A percentile compares a stretch with the other conserved stretches of the same genome.
Conservation (phyloP, 805 yeast genomes). For the Vanderwaltozyma verrucispora region DNA sequence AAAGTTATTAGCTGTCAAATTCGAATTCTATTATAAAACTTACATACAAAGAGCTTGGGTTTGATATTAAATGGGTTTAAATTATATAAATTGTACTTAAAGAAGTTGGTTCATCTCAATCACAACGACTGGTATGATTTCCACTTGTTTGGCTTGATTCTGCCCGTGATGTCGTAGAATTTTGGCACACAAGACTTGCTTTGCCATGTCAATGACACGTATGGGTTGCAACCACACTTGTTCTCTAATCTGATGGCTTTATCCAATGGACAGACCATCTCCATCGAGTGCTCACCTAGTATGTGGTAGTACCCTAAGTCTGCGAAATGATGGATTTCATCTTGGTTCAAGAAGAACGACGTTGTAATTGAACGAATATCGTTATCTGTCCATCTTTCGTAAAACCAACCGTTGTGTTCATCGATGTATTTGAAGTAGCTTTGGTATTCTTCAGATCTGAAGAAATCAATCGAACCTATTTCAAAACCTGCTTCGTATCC, state of each 20-base stretch:
- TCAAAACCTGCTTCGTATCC: conserved; percentile 88
- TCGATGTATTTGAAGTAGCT: conserved; percentile 56
- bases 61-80: background rate
- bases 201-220: conserved; percentile 1
- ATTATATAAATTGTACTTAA: too few species aligned
- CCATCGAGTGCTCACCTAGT: conserved; percentile 44
- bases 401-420: conserved; percentile 65
- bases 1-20: too few species aligned
- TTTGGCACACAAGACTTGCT: conserved; percentile 2
- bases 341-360: conserved; percentile 55
- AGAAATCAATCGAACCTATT: conserved; percentile 75
- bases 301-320: conserved; percentile 67
- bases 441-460: conserved; percentile 52
- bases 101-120: too few species aligned
- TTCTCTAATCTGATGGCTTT: conserved; percentile 2
- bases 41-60: background rate
- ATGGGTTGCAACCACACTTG: conserved; percentile 4
- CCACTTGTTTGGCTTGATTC: conserved; percentile 2
- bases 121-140: background rate
- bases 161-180: conserved; percentile 2
- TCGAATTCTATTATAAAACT: too few species aligned
- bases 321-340: conserved; percentile 69
- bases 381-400: conserved; percentile 90
- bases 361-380: conserved; percentile 75
- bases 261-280: conserved; percentile 52